phyloP scores from a whole-genome alignment of 768 basidiomycete species.

The Trichaptum fuscoviolaceum region DNA sequence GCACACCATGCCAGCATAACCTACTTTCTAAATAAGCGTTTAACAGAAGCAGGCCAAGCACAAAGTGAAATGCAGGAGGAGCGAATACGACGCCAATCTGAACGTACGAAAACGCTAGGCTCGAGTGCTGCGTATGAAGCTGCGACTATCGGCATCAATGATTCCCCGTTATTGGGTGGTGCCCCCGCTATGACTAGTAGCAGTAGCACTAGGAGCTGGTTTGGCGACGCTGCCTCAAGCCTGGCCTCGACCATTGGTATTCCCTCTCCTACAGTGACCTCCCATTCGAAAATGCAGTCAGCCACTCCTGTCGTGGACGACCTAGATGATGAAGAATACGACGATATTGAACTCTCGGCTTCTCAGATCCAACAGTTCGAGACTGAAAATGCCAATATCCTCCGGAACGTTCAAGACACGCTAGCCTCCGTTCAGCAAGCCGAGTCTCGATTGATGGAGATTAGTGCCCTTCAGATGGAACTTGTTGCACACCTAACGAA shows the following conservation, averaged over 20 bases:
- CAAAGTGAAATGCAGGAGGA: constrained; percentile 94
- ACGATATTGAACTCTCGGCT: constrained; percentile 71
- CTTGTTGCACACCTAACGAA: constrained; percentile 80
- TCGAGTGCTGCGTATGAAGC: constrained; percentile 68
- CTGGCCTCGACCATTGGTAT: constrained; percentile 18
- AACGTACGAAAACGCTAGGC: constrained; percentile 78
- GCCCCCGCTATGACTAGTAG: constrained; percentile 16
- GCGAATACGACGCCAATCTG: constrained; percentile 81
- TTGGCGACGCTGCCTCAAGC: constrained; percentile 49
- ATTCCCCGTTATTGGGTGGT: constrained; percentile 17
- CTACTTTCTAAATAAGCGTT: constrained; percentile 80
- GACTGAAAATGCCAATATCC: constrained; percentile 81
- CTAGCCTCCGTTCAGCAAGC: constrained; percentile 88
- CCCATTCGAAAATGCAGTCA: neutral
- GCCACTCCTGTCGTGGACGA: constrained; percentile 20
- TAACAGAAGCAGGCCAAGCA: constrained; percentile 71
- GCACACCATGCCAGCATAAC: constrained; percentile 91
- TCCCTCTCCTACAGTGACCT: constrained; percentile 18
- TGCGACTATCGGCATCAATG: constrained; percentile 36
- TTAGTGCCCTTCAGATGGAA: constrained; percentile 89
- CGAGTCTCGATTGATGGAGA: constrained; percentile 87
- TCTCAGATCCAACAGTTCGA: constrained; percentile 94
- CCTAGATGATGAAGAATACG: constrained; percentile 50
- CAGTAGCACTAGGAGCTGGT: constrained; percentile 20
- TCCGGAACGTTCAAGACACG: constrained; percentile 79